Percentiles rank a stretch among this genome's conserved stretches.
phyloP scores from a whole-genome alignment of 2,329 filamentous ascomycete species.

The Colletotrichum sp. region DNA sequence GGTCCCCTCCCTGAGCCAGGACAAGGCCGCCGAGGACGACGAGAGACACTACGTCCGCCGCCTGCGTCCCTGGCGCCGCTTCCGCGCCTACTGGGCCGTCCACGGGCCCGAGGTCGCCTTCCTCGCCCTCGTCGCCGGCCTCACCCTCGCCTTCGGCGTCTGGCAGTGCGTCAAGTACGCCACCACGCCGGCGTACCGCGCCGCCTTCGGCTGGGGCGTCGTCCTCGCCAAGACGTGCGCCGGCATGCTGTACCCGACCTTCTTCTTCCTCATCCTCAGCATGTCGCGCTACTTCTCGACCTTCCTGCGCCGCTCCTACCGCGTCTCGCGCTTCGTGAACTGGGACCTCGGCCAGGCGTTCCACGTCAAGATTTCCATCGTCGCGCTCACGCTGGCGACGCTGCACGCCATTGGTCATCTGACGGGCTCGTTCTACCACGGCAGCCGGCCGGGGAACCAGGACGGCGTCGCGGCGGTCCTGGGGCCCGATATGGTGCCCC shows the following conservation, averaged over 20 bases:
- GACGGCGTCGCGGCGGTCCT: slow-evolving; percentile 47
- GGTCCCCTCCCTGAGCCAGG: slow-evolving; percentile 52
- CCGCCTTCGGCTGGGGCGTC: slow-evolving; percentile 60
- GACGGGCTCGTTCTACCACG: slow-evolving; percentile 55
- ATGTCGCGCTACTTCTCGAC: slow-evolving; percentile 64
- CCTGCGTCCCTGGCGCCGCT: slow-evolving; percentile 48
- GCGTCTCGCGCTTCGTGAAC: slow-evolving; percentile 59
- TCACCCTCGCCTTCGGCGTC: slow-evolving; percentile 55
- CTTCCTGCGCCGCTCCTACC: slow-evolving; percentile 53
- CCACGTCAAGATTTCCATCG: slow-evolving; percentile 58
- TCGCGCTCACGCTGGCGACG: slow-evolving; percentile 54
- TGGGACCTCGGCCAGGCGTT: slow-evolving; percentile 62
- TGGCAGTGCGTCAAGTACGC: slow-evolving; percentile 63
- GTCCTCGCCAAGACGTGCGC: slow-evolving; percentile 60
- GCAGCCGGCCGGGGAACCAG: slow-evolving; percentile 49
- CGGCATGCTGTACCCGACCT: slow-evolving; percentile 60
- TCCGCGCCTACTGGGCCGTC: slow-evolving; percentile 60
- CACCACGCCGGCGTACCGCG: slow-evolving; percentile 45
- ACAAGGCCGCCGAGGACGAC: slow-evolving; percentile 50
- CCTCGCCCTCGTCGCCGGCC: slow-evolving; percentile 48
- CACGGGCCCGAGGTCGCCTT: slow-evolving; percentile 58
- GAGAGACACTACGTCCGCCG: slow-evolving; percentile 50
- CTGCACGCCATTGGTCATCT: slow-evolving; percentile 61
- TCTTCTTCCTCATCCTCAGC: slow-evolving; percentile 63
- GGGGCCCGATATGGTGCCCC: slow-evolving; percentile 46